Conservation (phyloP, 257 asterid species). For the Cynanchum wilfordii region DNA sequence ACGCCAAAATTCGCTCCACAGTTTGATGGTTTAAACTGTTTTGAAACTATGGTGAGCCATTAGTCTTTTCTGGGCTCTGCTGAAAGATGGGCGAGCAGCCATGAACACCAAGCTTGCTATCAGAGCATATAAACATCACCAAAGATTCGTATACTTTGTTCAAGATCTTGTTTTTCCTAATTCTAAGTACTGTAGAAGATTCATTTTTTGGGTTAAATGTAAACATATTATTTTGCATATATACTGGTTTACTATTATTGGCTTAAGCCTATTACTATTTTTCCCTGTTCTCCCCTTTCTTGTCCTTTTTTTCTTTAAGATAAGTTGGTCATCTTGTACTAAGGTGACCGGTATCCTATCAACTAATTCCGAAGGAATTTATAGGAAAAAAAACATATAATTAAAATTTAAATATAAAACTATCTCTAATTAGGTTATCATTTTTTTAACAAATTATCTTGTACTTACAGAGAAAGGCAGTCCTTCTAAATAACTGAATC, state of each 20-base stretch:
- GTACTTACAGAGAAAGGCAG: too few species aligned
- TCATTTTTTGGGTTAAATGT: not conserved
- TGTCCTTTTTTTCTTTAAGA: too few species aligned
- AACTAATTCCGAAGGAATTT: too few species aligned
- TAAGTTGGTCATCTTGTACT: too few species aligned
- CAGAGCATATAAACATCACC: not conserved
- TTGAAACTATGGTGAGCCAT: constrained; percentile 6
- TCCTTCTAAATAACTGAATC: too few species aligned
- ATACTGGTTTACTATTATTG: not conserved
- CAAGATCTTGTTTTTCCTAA: not conserved
- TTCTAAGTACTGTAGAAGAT: not conserved
- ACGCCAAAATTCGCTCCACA: constrained; percentile 12
- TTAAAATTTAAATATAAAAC: too few species aligned
- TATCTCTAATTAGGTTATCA: too few species aligned
- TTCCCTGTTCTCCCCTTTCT: too few species aligned
- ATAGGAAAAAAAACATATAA: too few species aligned
- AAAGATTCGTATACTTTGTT: not conserved
- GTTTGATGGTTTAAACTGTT: constrained; percentile 10
- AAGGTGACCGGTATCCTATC: too few species aligned
- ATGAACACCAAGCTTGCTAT: not conserved
- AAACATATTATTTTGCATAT: not conserved
- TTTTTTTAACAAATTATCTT: too few species aligned
- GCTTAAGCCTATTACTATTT: too few species aligned
- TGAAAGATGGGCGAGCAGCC: not conserved
- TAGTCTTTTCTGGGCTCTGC: not conserved